Evolutionary conservation across 1,284 basidiomycete genomes (phyloP).

Genomic region (Pseudozyma sp.): DNA sequence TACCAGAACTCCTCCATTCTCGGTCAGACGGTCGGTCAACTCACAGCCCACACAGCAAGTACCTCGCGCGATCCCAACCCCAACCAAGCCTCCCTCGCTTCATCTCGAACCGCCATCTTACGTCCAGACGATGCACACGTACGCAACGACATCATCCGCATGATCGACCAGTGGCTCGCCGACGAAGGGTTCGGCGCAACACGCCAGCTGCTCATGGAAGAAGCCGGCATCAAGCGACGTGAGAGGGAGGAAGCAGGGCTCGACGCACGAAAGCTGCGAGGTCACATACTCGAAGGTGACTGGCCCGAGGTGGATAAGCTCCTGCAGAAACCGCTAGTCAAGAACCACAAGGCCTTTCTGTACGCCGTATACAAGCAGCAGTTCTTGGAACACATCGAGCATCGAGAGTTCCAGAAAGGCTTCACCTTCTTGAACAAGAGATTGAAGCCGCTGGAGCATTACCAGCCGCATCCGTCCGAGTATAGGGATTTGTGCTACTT

Average conservation of each 20-base stretch:
- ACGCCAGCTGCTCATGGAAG: conserved; percentile 69
- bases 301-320: conserved; percentile 70
- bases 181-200: conserved; percentile 69
- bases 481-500: conserved; percentile 72
- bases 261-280: conserved; percentile 69
- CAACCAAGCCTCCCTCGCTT: conserved; percentile 43
- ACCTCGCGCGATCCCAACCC: conserved; percentile 22
- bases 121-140: conserved; percentile 56
- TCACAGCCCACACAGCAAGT: conserved; percentile 25
- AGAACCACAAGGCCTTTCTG: conserved; percentile 71
- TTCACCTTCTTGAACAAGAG: conserved; percentile 72
- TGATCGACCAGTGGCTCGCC: conserved; percentile 71
- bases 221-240: conserved; percentile 65
- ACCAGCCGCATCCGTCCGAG: conserved; percentile 71
- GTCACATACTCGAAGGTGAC: conserved; percentile 71
- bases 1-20: conserved; percentile 46
- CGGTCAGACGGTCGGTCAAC: conserved; percentile 34
- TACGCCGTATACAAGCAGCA: conserved; percentile 69
- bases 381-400: conserved; percentile 72
- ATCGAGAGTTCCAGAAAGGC: conserved; percentile 70
- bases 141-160: conserved; percentile 61
- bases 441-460: conserved; percentile 72
- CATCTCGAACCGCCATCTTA: conserved; percentile 58
- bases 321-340: conserved; percentile 68
- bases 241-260: conserved; percentile 64